Base-by-base conservation (phyloP, 192 early-diverging fungal genomes). In the Lunasporangiospora selenospora region DNA sequence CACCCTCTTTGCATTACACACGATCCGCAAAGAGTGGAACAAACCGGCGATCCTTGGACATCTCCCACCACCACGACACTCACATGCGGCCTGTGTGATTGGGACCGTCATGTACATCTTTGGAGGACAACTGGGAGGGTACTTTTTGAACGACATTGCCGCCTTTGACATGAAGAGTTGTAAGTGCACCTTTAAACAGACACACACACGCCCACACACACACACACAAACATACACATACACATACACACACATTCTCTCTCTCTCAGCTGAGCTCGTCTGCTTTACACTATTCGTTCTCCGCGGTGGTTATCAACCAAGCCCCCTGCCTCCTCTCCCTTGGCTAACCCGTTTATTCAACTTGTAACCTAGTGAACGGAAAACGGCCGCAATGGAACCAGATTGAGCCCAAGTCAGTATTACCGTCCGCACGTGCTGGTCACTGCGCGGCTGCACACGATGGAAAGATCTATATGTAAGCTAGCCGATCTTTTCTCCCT, bases 61-160 rank as follows among this genome's bases (percentile, higher is more conserved):
- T 1, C 56, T 63, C 1, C 82, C 82, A 29, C 46, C 40, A n/a
- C 77, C 76, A 21, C 67, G 84, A 11, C 73, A 76, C 19, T 82
- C 82, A 18, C 84, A 86, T 49, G 58, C 82, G 3, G 78, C 82
- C 15, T 76, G 76, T 46, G 53, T 76, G 7, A 19, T 80, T 15
- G 78, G 75, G 16, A 80, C 76, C 10, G 58, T 58, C 33, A 79
- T 86, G 75, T 86, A 79, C 60, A 64, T 83, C 48, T 80, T 65
- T 34, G 81, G 84, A 48, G 84, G 84, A 16, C 71, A 76, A 52
- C 43, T 62, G 11, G 44, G 63, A 16, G 77, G 75, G 29, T 64
- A 75, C 24, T 81, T 78, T 24, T 62, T 81, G 29, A 77, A 81
- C 38, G 83, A 85, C 12, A 65, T 85, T 24, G 65, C 71, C 10